Evolutionary conservation across 2,329 filamentous ascomycete genomes (phyloP).

Genomic region (Didymella segeticola): DNA sequence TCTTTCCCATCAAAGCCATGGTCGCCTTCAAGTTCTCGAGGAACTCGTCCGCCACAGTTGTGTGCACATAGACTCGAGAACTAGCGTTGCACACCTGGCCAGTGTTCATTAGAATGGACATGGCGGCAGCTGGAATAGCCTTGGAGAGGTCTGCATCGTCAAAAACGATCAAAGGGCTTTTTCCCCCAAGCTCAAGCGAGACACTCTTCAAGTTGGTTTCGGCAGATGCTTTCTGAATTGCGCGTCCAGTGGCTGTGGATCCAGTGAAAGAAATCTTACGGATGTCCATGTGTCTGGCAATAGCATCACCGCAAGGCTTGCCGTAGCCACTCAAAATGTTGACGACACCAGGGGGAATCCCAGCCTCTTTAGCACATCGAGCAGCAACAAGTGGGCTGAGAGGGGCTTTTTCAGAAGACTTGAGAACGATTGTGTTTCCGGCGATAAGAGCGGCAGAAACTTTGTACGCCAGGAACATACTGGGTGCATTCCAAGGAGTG

Average conservation of each 20-base stretch:
- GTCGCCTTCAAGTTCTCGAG: too few relatives aligned
- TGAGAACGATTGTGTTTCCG: conserved; percentile 44
- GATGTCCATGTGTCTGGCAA: not conserved
- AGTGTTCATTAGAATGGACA: too few relatives aligned
- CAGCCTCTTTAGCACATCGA: too few relatives aligned
- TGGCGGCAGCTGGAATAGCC: not conserved
- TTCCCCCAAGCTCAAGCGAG: not conserved
- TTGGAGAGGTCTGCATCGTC: not conserved
- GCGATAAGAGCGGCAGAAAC: conserved; percentile 42
- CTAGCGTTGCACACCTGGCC: too few relatives aligned
- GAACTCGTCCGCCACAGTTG: too few relatives aligned
- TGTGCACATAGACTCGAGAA: too few relatives aligned
- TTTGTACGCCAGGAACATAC: conserved; percentile 37
- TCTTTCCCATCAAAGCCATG: too few relatives aligned
- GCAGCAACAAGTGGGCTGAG: too few relatives aligned
- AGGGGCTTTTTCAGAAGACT: conserved; percentile 54
- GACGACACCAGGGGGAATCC: not conserved
- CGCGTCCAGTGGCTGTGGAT: not conserved
- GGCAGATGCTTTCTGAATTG: not conserved
- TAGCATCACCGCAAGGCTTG: not conserved
- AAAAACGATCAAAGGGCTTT: not conserved
- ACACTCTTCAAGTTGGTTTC: not conserved
- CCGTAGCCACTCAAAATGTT: not conserved
- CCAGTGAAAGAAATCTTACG: not conserved
- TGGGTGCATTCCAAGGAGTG: conserved; percentile 64